Conservation (phyloP, 2,329 filamentous ascomycete species). For the Hypoxylon sp. region DNA sequence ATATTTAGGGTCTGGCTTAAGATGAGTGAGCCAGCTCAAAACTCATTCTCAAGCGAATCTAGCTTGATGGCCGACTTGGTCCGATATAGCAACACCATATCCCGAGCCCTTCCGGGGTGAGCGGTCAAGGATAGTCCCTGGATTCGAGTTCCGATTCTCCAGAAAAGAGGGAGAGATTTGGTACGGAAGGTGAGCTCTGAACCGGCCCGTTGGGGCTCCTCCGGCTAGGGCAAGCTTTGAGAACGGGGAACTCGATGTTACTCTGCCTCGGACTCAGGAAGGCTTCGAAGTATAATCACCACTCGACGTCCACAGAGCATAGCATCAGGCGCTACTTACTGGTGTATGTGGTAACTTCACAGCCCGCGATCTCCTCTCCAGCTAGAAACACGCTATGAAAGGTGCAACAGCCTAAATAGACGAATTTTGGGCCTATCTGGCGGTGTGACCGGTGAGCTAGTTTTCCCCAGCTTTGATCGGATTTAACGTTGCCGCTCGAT, state of each 20-base stretch:
- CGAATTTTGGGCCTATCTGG: too few species aligned
- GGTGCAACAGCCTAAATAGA: background rate
- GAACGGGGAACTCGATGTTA: background rate
- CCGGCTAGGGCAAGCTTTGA: background rate
- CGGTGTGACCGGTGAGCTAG: background rate
- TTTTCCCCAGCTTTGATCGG: background rate
- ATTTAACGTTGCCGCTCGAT: background rate
- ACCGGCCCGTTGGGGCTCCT: too few species aligned
- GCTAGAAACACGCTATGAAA: background rate
- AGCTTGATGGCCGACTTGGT: background rate
- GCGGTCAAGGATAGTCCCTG: too few species aligned
- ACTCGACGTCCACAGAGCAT: background rate
- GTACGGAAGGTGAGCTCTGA: too few species aligned
- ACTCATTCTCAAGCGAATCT: too few species aligned
- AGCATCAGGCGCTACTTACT: background rate
- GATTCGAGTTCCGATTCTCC: background rate
- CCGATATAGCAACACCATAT: background rate
- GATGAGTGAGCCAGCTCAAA: background rate
- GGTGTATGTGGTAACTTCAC: background rate
- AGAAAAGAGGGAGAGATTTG: too few species aligned
- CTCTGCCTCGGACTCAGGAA: background rate
- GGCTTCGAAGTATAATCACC: background rate
- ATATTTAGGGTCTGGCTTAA: background rate
- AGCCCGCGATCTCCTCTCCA: background rate
- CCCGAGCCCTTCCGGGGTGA: background rate